Base-by-base conservation (phyloP, 306 rosid species). In the Citrullus mucosospermus region DNA sequence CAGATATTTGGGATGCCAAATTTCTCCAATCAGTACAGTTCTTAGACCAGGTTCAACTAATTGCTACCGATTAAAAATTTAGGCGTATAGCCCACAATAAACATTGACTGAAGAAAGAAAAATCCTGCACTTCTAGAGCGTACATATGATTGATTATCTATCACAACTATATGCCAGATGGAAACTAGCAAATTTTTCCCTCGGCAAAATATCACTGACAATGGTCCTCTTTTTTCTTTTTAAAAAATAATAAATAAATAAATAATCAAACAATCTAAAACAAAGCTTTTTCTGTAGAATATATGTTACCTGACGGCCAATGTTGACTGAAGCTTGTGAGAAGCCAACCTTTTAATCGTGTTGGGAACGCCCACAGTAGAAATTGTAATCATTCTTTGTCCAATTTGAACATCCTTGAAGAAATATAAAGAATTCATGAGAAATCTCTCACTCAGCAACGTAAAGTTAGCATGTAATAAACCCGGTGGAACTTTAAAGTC, bases 301-400 rank as follows among this genome's bases (percentile, higher is more conserved):
- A 79, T 56, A 17, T 67, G 32, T 76, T 85, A 95, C 98, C 98
- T 95, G 88, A 95, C 93, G 16, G 98, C 98, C 90, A 95, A 82
- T 50, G 98, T 92, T 55, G 98, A 95, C 79, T 95, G 98, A 86
- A 95, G 97, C 82, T 92, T 95, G 88, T 91, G 93, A 79, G 98
- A 83, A 80, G 98, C 98, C 83, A 95, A 83, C 91, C 62, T 92
- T 85, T 83, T 89, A 69, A 95, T 89, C 51, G 98, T 92, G 86
- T 95, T 95, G 62, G 98, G 98, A 85, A 92, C 98, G 7, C 98
- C 98, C 78, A 95, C 98, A 4, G 98, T 95, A 76, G 97, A 92
- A 68, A 95, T 91, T 79, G 98, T 95, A 74, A 95, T 95, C 98
- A 95, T 91, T 85, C 98, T 87, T 88, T 95, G 97, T 79, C 98